phyloP scores from a whole-genome alignment of 1,139 yeast genomes.

The Schizosaccharomyces versatilis region DNA sequence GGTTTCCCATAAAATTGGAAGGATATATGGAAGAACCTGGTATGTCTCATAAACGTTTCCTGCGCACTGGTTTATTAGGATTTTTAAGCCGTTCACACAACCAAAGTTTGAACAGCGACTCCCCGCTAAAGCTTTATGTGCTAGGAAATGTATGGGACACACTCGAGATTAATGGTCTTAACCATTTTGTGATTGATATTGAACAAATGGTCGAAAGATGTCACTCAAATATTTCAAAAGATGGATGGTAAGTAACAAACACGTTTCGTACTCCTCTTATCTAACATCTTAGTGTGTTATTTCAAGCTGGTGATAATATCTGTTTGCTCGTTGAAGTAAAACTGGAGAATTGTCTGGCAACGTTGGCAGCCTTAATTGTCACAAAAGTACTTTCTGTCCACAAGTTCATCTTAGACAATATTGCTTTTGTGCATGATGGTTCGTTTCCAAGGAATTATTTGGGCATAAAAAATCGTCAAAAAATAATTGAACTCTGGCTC shows the following conservation, averaged over 20 bases:
- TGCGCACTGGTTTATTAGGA: conserved; percentile 86
- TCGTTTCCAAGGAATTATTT: conserved; percentile 46
- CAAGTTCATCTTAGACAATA: conserved; percentile 64
- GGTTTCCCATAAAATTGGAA: conserved; percentile 26
- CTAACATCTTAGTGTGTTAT: conserved; percentile 27
- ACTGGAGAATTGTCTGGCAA: conserved; percentile 19
- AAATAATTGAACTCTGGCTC: conserved; percentile 36
- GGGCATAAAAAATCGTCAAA: conserved; percentile 57
- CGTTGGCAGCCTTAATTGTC: conserved; percentile 62
- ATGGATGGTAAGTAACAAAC: conserved; percentile 21
- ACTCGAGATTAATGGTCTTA: conserved; percentile 73
- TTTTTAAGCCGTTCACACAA: conserved; percentile 48
- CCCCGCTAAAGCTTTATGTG: conserved; percentile 57
- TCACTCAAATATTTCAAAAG: conserved; percentile 35
- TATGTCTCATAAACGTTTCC: conserved; percentile 21
- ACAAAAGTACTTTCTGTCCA: conserved; percentile 61
- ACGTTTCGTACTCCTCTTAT: not conserved
- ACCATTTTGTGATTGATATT: conserved; percentile 71
- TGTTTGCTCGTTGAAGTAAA: conserved; percentile 51
- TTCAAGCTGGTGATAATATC: conserved; percentile 64
- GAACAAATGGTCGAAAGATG: conserved; percentile 52
- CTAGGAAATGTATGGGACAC: conserved; percentile 74
- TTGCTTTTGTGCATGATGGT: conserved; percentile 51
- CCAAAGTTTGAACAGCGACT: not conserved
- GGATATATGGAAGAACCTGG: not conserved